These are phyloP conservation scores for Aureobasidium uvarum DNA, from an alignment of 2,329 filamentous ascomycete species.

Conservation along the genomic window DNA sequence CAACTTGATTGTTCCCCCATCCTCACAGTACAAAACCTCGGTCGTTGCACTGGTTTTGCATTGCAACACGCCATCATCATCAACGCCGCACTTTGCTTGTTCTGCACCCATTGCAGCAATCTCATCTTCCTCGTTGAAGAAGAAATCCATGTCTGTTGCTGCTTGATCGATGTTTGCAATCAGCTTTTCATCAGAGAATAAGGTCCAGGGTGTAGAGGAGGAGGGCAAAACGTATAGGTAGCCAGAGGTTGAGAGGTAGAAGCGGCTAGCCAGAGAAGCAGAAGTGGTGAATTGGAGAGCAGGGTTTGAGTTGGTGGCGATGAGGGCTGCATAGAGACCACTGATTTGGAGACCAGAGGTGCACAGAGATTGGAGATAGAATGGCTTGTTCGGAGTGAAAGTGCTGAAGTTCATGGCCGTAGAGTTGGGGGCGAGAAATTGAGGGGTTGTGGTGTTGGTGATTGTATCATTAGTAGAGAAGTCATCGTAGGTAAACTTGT, in stretches of 20 bases:
- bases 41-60: background rate
- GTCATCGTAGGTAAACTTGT: background rate
- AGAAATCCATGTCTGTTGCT: conserved; percentile 43
- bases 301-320: background rate
- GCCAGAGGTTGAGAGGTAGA: background rate
- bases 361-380: conserved; percentile 3
- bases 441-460: background rate
- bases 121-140: conserved; percentile 37
- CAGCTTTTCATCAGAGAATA: background rate
- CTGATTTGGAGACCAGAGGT: background rate
- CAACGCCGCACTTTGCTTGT: background rate
- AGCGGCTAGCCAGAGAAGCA: background rate
- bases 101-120: conserved; percentile 28
- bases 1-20: background rate
- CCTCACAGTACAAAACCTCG: background rate
- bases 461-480: background rate
- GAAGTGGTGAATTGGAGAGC: background rate
- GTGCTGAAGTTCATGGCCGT: background rate
- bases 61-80: background rate
- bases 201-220: background rate
- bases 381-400: background rate
- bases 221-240: background rate
- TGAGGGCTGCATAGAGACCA: conserved; percentile 7
- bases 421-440: background rate
- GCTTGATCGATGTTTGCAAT: conserved; percentile 40